Evolutionary conservation across 495 filamentous ascomycete genomes (phyloP), one percentile per base, ranked within the genome.

Genomic region (Wilcoxina mikolae): DNA sequence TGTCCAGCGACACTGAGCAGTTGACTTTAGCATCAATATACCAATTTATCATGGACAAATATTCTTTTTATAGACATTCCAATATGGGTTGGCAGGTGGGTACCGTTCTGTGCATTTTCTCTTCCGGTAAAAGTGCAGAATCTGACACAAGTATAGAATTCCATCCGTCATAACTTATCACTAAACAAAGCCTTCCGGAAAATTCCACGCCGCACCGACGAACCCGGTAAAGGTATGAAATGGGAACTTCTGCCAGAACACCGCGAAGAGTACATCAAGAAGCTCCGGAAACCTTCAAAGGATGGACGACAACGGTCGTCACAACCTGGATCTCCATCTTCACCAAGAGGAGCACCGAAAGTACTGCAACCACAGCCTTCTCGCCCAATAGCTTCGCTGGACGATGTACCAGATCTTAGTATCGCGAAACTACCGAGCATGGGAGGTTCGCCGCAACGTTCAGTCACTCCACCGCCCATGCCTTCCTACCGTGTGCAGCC

Each of bases 211-310:
- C 78, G 83, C 3, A 91, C 87, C 0, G 85, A 98, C 60, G 93
- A 98, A 64, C 91, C 91, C 1, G 91, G 91, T 2, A 98, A 98
- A 70, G 91, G 91, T 23, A 95, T 95, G 89, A 95, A 95, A 65
- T 98, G 91, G 91, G 80, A 83, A 68, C 84, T 98, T 64, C 80
- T 85, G 1, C 76, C 80, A 0, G 85, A 88, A 50, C 71, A 80
- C 39, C 81, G 84, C 25, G 84, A 94, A 4, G 86, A 93, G 45
- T 82, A 80, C 52, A 71, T 80, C 56, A 80, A 78, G 68, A 81
- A 80, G 50, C 60, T 66, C 9, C 56, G 58, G 35, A 62, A 56
- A 18, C 54, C 60, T 3, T 51, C 58, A 0, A 64, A 65, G 28
- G 44, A 42, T 55, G 58, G 58, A 20, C 58, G 62, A 2, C 55